Evolutionary conservation across 2,329 filamentous ascomycete species (phyloP), one percentile per base, ranked within the genome.

Genomic region (Colletotrichum zoysiae): DNA sequence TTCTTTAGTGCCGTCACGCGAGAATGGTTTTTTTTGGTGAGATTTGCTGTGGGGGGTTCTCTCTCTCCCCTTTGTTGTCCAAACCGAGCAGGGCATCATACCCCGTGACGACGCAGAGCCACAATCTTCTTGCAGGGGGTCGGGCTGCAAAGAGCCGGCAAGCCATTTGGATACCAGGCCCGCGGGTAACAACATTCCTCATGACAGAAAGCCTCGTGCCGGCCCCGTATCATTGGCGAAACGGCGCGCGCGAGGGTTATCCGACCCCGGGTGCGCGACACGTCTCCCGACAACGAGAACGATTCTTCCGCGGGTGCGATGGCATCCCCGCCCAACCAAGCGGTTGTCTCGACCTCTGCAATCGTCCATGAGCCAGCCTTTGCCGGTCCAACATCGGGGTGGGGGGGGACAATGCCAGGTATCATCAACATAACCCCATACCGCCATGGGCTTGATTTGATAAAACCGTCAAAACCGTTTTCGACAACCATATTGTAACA

Each of bases 401-500:
- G 30, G 30, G 30, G 30, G 26, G 53, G 5, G 8, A 8, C 20
- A n/a, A n/a, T 23, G 33, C 6, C n/a, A 16, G 53, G 20, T 9
- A 57, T 14, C 12, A 14, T n/a, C 53, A 57, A 20, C 46, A 48
- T 23, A 14, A 23, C 11, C 2, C 23, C 11, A 57, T 16, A 40
- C 33, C 2, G 53, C 33, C 18, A 5, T 35, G 33, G n/a, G 4
- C 18, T 18, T 26, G 23, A 20, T 33, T 33, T n/a, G 59, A n/a
- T 6, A 5, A 14, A 26, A 5, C 26, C 23, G n/a, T 48, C 57
- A 30, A 33, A 18, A 11, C 48, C 40, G 46, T 23, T 38, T 35
- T 26, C 14, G 38, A 53, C 26, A 26, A 58, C 59, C 5, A 61
- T 33, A 57, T 64, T 57, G 33, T 60, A 33, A 40, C 58, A 48